Percentiles rank a stretch among this genome's conserved stretches.
Evolutionary conservation across 306 rosid genomes (phyloP).

Genomic region (Cicer bijugum): DNA sequence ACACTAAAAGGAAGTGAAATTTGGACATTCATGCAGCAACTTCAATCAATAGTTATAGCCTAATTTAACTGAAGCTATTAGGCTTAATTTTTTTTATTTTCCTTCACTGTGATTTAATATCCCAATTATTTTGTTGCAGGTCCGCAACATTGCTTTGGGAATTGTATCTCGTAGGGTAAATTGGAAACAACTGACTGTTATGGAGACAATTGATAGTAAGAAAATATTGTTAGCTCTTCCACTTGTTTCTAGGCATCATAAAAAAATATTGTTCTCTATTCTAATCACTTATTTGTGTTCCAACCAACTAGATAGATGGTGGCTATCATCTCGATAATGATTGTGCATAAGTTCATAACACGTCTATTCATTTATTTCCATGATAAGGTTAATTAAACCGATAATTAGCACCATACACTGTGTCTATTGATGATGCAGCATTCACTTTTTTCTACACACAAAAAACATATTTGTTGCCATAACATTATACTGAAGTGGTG

Average conservation of each 20-base stretch:
- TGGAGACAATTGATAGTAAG: conserved; percentile 86
- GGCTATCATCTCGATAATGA: conserved; percentile 12
- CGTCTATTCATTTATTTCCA: not conserved
- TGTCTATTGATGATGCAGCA: not conserved
- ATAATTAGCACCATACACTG: not conserved
- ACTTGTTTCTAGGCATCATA: not conserved
- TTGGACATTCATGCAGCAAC: conserved; percentile 9
- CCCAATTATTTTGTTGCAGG: conserved; percentile 58
- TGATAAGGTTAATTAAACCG: conserved; percentile 22
- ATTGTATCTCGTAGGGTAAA: conserved; percentile 87
- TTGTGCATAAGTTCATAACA: conserved; percentile 4
- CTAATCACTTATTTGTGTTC: not conserved
- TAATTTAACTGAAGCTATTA: not conserved
- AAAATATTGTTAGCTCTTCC: conserved; percentile 31
- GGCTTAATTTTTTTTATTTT: conserved; percentile 2
- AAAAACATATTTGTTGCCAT: not conserved
- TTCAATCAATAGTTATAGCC: conserved; percentile 27
- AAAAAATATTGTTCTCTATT: conserved; percentile 3
- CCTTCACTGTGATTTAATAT: conserved; percentile 31
- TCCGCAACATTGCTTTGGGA: conserved; percentile 88
- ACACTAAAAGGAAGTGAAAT: conserved; percentile 23
- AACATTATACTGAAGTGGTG: not conserved
- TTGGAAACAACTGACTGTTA: conserved; percentile 77
- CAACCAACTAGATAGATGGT: conserved; percentile 14
- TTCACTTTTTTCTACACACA: not conserved